Conservation (phyloP, 2,329 filamentous ascomycete genomes). For the Claviceps sorghi region DNA sequence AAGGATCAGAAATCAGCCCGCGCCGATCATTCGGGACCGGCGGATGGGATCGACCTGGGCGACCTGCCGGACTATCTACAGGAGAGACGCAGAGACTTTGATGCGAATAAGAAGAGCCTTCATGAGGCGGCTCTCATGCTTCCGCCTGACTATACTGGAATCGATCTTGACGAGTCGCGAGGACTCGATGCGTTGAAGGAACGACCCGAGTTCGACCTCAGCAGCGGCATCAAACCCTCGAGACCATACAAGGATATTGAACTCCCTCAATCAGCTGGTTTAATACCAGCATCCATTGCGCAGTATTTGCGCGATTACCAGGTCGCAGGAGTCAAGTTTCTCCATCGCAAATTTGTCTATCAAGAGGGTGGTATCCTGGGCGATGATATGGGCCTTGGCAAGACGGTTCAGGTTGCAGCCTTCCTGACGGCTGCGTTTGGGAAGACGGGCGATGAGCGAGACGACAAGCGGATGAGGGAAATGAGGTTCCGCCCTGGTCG, state of each 20-base stretch:
- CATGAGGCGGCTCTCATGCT: conserved; percentile 57
- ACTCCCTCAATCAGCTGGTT: conserved; percentile 58
- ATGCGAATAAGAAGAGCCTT: conserved; percentile 42
- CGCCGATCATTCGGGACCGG: conserved; percentile 21
- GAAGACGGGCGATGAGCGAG: conserved; percentile 79
- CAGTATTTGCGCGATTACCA: conserved; percentile 91
- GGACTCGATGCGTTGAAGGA: conserved; percentile 34
- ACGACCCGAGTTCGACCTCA: conserved; percentile 50
- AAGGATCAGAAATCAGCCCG: conserved; percentile 11
- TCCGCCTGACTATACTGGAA: conserved; percentile 61
- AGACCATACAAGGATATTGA: conserved; percentile 61
- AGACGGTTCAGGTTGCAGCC: conserved; percentile 89
- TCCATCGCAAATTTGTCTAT: conserved; percentile 80
- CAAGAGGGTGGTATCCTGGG: conserved; percentile 84
- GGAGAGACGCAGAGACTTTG: conserved; percentile 53
- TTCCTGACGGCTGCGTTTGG: conserved; percentile 87
- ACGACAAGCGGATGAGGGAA: conserved; percentile 76
- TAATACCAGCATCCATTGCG: conserved; percentile 78
- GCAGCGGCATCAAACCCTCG: conserved; percentile 45
- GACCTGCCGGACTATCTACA: conserved; percentile 61
- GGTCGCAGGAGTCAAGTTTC: conserved; percentile 66
- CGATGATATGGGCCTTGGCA: conserved; percentile 95
- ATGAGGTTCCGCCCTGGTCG: conserved; percentile 46
- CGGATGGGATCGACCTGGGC: conserved; percentile 33
- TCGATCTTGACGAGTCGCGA: conserved; percentile 48